Conservation (phyloP, 805 yeast species). For the Candida koratica region DNA sequence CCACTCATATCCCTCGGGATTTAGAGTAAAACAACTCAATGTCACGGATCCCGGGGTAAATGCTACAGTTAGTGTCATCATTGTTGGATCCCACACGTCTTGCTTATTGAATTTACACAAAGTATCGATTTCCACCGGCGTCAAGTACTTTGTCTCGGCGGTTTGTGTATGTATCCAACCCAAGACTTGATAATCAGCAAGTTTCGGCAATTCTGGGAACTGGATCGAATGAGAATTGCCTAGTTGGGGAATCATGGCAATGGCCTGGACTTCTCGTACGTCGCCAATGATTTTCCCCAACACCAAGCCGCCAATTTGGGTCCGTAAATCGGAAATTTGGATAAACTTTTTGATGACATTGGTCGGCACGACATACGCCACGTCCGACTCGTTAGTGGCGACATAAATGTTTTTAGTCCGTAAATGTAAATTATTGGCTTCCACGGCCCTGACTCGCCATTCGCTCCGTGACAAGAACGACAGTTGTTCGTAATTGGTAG, state of each 20-base stretch:
- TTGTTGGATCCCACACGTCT: constrained; percentile 38
- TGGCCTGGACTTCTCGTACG: constrained; percentile 71
- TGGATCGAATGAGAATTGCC: constrained; percentile 68
- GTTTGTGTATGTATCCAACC: constrained; percentile 96
- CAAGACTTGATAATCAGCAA: constrained; percentile 66
- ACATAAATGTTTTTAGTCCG: constrained; percentile 70
- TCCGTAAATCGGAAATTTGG: constrained; percentile 72
- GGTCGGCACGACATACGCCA: constrained; percentile 78
- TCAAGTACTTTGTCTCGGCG: constrained; percentile 56
- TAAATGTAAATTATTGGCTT: constrained; percentile 66
- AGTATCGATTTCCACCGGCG: constrained; percentile 67
- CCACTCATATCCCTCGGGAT: constrained; percentile 72
- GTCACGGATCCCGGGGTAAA: constrained; percentile 84
- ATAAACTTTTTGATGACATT: constrained; percentile 74
- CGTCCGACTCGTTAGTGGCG: constrained; percentile 55
- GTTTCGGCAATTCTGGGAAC: constrained; percentile 49
- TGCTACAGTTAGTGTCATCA: constrained; percentile 60
- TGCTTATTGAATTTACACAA: constrained; percentile 42
- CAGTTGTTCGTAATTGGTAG: constrained; percentile 82
- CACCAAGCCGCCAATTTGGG: constrained; percentile 76
- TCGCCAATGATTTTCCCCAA: constrained; percentile 72
- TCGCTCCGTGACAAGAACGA: constrained; percentile 79
- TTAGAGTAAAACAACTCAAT: constrained; percentile 59
- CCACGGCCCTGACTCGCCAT: constrained; percentile 86
- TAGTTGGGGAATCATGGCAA: constrained; percentile 83